These are phyloP conservation scores for Porogramme epimiltina DNA, from an alignment of 1,284 basidiomycete species.

Conservation along the genomic window DNA sequence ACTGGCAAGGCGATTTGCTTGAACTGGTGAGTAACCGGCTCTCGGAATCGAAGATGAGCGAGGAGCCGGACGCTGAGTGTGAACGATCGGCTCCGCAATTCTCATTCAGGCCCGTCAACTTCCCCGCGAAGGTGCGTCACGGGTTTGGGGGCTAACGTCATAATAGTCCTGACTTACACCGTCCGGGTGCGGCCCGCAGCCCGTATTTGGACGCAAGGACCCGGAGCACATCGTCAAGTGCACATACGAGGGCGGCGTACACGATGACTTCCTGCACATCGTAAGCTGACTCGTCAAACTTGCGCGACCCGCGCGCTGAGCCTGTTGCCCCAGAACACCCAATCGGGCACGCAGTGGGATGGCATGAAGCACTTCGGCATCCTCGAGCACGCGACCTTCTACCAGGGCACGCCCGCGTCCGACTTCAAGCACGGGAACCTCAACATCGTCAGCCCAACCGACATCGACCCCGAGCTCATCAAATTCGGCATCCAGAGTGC, in stretches of 20 bases:
- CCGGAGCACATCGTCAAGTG: slow-evolving; percentile 45
- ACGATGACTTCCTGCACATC: slow-evolving; percentile 67
- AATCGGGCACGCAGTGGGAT: slow-evolving; percentile 79
- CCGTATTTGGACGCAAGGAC: slow-evolving; percentile 53
- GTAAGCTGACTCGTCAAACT: slow-evolving; percentile 55
- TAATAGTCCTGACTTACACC: not conserved
- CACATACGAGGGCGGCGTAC: slow-evolving; percentile 29
- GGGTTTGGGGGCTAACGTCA: not conserved
- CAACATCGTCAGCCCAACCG: slow-evolving; percentile 47
- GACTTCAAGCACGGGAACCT: slow-evolving; percentile 49
- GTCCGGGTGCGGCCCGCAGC: slow-evolving; percentile 37
- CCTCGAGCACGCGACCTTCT: slow-evolving; percentile 56
- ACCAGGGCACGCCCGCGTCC: slow-evolving; percentile 56
- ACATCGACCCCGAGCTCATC: slow-evolving; percentile 49
- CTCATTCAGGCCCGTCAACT: slow-evolving; percentile 60
- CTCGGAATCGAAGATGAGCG: not conserved
- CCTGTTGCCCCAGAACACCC: slow-evolving; percentile 63
- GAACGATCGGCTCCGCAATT: too few species aligned
- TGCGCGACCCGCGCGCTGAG: slow-evolving; percentile 55
- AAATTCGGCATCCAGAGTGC: slow-evolving; percentile 69
- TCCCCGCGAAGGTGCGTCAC: slow-evolving; percentile 55
- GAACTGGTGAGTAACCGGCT: slow-evolving; percentile 53
- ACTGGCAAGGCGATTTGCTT: slow-evolving; percentile 58
- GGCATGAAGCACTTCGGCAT: slow-evolving; percentile 66
- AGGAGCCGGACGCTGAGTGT: too few species aligned